Evolutionary conservation across 257 asterid genomes (phyloP).

Genomic region (Orobanche coerulescens): DNA sequence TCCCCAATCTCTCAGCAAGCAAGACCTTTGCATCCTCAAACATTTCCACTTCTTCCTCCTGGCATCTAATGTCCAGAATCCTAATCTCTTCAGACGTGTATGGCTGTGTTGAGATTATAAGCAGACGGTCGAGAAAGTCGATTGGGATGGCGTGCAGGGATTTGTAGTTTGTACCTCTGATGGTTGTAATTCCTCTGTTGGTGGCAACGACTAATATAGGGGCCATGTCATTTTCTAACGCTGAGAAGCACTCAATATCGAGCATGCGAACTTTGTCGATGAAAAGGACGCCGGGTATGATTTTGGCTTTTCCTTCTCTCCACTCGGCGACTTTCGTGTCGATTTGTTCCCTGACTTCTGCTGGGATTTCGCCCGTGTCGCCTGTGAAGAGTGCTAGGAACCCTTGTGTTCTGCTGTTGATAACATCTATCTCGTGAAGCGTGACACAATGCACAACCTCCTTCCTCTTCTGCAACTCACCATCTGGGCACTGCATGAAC

Average conservation of each 20-base stretch:
- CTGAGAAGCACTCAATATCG: constrained; percentile 95
- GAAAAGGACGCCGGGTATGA: constrained; percentile 88
- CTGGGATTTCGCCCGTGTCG: constrained; percentile 89
- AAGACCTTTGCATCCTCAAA: constrained; percentile 72
- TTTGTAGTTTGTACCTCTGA: constrained; percentile 22
- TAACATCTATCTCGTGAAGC: constrained; percentile 88
- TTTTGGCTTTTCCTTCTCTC: constrained; percentile 96
- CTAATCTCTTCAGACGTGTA: constrained; percentile 69
- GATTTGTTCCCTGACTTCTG: constrained; percentile 92
- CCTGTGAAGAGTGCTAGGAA: constrained; percentile 87
- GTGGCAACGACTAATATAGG: constrained; percentile 92
- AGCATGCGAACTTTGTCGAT: constrained; percentile 99
- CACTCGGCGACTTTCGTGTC: constrained; percentile 97
- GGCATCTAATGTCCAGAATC: constrained; percentile 75
- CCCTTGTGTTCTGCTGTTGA: constrained; percentile 95
- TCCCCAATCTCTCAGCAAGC: constrained; percentile 77
- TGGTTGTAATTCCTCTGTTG: constrained; percentile 82
- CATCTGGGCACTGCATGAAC: constrained; percentile 78
- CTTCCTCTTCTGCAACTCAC: constrained; percentile 97
- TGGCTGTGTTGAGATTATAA: constrained; percentile 83
- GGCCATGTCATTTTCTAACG: constrained; percentile 84
- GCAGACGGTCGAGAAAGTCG: constrained; percentile 86
- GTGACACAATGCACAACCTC: constrained; percentile 92
- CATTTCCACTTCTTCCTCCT: constrained; percentile 87
- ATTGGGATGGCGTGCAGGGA: constrained; percentile 13